phyloP scores from a whole-genome alignment of 1,284 basidiomycete genomes.

The Phellinidium pouzarii region DNA sequence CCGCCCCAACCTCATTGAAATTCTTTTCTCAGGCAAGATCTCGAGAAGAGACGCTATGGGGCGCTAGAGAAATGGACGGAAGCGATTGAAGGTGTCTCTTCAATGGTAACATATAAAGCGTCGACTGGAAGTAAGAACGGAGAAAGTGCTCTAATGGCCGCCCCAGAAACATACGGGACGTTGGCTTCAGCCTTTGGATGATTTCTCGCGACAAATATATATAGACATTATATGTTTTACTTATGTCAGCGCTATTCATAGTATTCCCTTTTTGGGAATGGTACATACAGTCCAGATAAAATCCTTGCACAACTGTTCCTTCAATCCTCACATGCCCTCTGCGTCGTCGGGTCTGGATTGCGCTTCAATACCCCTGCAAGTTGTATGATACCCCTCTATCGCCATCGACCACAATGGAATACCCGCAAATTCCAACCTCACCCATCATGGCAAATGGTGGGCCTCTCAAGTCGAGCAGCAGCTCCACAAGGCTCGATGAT shows the following conservation, averaged over 20 bases:
- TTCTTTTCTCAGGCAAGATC: constrained; percentile 55
- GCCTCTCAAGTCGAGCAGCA: constrained; percentile 55
- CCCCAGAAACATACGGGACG: constrained; percentile 4
- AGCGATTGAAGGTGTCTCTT: constrained; percentile 67
- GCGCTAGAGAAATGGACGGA: constrained; percentile 79
- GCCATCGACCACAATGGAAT: constrained; percentile 20
- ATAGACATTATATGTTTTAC: constrained; percentile 90
- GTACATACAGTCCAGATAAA: neutral
- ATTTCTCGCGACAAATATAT: constrained; percentile 27
- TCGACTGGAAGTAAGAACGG: constrained; percentile 32
- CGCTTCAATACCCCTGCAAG: neutral
- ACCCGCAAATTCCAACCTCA: constrained; percentile 19
- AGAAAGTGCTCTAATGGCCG: constrained; percentile 10
- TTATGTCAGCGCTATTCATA: constrained; percentile 71
- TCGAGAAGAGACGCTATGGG: constrained; percentile 78
- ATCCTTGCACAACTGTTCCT: neutral
- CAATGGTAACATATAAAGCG: constrained; percentile 67
- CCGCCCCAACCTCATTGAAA: constrained; percentile 1
- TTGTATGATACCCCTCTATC: neutral
- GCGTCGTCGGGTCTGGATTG: neutral
- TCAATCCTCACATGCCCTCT: neutral
- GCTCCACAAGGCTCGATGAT: constrained; percentile 53
- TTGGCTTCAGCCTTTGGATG: constrained; percentile 47
- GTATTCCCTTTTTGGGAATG: neutral
- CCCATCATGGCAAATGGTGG: constrained; percentile 29